Base-by-base conservation (phyloP, 1,284 basidiomycete species). In the Omphalotus olearius region DNA sequence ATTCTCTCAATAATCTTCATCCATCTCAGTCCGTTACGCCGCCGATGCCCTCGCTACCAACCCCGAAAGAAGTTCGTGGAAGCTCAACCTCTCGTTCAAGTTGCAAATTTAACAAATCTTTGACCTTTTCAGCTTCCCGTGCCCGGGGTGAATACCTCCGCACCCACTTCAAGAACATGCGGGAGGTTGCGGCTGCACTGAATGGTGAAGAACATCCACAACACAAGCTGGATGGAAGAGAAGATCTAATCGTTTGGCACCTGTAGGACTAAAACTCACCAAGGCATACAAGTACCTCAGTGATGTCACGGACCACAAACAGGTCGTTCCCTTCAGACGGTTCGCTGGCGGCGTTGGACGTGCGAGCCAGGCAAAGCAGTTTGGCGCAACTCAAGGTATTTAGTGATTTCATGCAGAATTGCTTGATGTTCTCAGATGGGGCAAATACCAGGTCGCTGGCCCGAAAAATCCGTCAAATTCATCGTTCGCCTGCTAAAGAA, bases 141-240 rank as follows among this genome's bases (percentile, higher is more conserved):
- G 91, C 95, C 58, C 89, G 91, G 67, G 95, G 95, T 66, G 90
- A 95, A 78, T 97, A 98, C 82, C 85, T 98, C 68, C 91, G 95
- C 64, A 97, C 96, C 55, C 97, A 99, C 80, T 99, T 98, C 87
- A 99, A 99, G 90, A 99, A 99, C 85, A 98, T 98, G 85, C 91
- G 95, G 64, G 93, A 93, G 74, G 93, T 96, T 54, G 89, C 85
- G 51, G 91, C 91, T 63, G 91, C 88, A 60, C 78, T 95, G 59
- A 83, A 85, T 62, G 91, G 92, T 91, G 62, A 61, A 79, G 43
- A 30, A 56, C 38, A 56, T 45, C 28, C 2, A 55, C 6, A 5
- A 3, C 16, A n/a, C 11, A 36, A 18, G 18, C 16, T 20, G 9
- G 23, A 20, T 33, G 14, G 26, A 13, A 9, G 20, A 4, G 30